These are phyloP conservation scores for Kodamaea nitidulidarum DNA, from an alignment of 805 yeast genomes.

Conservation along the genomic window DNA sequence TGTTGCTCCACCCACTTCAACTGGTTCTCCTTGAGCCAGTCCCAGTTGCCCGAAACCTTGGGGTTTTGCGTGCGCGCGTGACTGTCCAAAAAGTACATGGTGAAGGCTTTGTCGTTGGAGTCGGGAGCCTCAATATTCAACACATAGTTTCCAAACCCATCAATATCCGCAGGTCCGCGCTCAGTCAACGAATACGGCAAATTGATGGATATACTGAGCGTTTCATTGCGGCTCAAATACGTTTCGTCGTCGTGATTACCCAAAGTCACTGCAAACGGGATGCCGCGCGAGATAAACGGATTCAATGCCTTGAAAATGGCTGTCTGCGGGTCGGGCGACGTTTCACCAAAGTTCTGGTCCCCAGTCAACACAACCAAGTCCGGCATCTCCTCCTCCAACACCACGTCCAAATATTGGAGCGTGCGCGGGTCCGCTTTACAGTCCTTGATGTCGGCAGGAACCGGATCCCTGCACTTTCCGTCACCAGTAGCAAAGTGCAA, in stretches of 20 bases:
- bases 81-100: constrained; percentile 77
- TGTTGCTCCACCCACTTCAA: constrained; percentile 49
- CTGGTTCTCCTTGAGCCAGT: constrained; percentile 75
- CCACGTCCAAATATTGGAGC: constrained; percentile 50
- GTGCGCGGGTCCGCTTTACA: constrained; percentile 85
- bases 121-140: constrained; percentile 45
- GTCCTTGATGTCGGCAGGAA: constrained; percentile 45
- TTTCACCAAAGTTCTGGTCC: constrained; percentile 83
- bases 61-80: constrained; percentile 71
- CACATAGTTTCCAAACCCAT: constrained; percentile 82
- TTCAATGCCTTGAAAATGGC: constrained; percentile 71
- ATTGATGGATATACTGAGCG: constrained; percentile 51
- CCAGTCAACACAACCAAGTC: constrained; percentile 86
- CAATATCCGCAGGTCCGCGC: constrained; percentile 61
- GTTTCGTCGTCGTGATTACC: constrained; percentile 98
- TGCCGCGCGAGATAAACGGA: constrained; percentile 61
- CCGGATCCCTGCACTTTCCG: constrained; percentile 76
- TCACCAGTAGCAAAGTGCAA: constrained; percentile 82
- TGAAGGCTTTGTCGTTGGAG: constrained; percentile 40
- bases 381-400: constrained; percentile 73
- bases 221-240: constrained; percentile 50
- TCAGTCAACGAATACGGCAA: constrained; percentile 68
- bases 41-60: constrained; percentile 74
- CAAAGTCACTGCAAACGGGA: constrained; percentile 81
- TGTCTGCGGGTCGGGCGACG: constrained; percentile 75